A percentile compares a stretch with the other conserved stretches of the same genome.
Conservation (phyloP, 1,284 basidiomycete species). For the Leucoagaricus sp. region DNA sequence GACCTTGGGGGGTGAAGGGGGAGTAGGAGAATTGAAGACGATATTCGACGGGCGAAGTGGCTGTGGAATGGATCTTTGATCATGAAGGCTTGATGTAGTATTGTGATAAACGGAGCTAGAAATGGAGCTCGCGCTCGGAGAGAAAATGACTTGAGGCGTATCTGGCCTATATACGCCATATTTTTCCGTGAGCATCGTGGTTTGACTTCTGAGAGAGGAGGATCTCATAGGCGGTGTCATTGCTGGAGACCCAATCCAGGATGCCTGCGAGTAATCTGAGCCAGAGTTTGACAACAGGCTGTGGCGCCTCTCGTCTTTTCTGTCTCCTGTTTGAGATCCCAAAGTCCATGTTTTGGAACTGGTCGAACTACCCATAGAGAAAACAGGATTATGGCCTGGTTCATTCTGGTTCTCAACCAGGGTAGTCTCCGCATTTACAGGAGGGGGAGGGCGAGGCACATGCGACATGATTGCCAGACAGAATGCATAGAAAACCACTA, state of each 20-base stretch:
- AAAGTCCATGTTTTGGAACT: not conserved
- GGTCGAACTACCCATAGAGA: not conserved
- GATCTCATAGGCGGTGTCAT: not conserved
- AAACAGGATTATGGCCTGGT: not conserved
- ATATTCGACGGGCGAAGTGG: not conserved
- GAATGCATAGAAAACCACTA: slow-evolving; percentile 32
- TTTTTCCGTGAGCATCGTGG: not conserved
- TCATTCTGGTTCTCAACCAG: slow-evolving; percentile 18
- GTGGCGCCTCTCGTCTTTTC: slow-evolving; percentile 10
- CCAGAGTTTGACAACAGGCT: not conserved
- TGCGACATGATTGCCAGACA: slow-evolving; percentile 31
- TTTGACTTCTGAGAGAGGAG: slow-evolving; percentile 5
- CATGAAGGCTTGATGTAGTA: not conserved
- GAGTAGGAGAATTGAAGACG: not conserved
- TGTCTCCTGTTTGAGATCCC: not conserved
- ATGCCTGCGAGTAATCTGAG: slow-evolving; percentile 16
- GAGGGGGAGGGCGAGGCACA: slow-evolving; percentile 23
- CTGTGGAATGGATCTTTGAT: not conserved
- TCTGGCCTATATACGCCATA: slow-evolving; percentile 17
- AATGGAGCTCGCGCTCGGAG: slow-evolving; percentile 4
- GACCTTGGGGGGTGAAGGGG: slow-evolving; percentile 1
- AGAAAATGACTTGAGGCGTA: slow-evolving; percentile 12
- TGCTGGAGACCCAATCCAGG: slow-evolving; percentile 15
- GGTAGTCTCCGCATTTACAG: slow-evolving; percentile 23
- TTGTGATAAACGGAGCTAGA: not conserved